Evolutionary conservation across 2,329 filamentous ascomycete species (phyloP).

Genomic region (Chrysoporthe deuterocubensis): DNA sequence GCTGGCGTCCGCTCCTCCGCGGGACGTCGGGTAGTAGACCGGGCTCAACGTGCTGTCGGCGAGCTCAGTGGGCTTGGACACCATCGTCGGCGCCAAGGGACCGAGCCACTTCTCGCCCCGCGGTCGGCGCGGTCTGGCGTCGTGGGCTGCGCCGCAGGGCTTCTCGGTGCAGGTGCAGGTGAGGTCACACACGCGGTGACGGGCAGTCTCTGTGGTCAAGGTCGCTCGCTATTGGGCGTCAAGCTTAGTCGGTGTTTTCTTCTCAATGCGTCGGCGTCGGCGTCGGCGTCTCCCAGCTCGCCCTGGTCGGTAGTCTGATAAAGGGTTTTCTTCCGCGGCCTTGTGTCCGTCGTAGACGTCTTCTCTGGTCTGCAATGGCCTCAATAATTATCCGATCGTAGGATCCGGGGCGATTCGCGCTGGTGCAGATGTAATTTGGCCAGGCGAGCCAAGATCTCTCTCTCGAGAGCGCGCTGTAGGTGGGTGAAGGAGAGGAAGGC

Average conservation of each 20-base stretch:
- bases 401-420: slow-evolving; percentile 13
- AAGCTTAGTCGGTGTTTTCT: neutral
- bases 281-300: neutral
- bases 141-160: neutral
- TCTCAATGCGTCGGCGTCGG: neutral
- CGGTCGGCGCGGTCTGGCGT: neutral
- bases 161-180: neutral
- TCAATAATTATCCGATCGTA: slow-evolving; percentile 1
- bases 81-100: slow-evolving; percentile 10
- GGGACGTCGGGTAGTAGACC: neutral
- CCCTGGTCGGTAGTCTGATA: neutral
- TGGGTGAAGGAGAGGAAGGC: neutral
- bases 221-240: neutral
- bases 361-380: neutral
- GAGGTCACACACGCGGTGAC: neutral
- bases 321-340: neutral
- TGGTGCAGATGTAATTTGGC: slow-evolving; percentile 16
- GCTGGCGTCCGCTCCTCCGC: neutral
- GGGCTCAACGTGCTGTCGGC: neutral
- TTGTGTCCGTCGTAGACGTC: neutral
- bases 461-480: slow-evolving; percentile 14
- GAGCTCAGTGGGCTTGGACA: neutral
- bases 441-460: slow-evolving; percentile 16
- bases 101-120: neutral
- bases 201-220: neutral